These are phyloP conservation scores for Aspergillus floridensis DNA, from an alignment of 2,329 filamentous ascomycete species.

Conservation along the genomic window DNA sequence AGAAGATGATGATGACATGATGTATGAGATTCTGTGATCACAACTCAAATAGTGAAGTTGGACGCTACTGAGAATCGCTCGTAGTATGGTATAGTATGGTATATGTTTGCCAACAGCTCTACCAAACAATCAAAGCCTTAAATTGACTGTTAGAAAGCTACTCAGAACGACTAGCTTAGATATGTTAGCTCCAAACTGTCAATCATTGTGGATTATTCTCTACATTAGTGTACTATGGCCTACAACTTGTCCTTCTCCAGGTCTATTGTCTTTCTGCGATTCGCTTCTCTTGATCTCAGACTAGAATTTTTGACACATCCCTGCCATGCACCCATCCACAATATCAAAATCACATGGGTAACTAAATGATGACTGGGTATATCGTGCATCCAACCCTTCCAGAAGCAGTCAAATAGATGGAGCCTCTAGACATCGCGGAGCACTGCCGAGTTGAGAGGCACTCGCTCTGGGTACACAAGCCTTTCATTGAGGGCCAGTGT, in stretches of 20 bases:
- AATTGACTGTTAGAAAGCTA: not conserved
- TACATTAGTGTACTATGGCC: not conserved
- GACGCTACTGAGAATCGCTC: too few relatives aligned
- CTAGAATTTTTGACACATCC: not conserved
- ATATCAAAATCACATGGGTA: not conserved
- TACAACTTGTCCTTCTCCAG: not conserved
- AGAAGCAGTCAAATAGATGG: not conserved
- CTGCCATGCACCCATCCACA: not conserved
- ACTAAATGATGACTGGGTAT: not conserved
- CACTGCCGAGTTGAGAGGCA: not conserved
- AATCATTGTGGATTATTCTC: not conserved
- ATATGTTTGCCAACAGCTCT: too few relatives aligned
- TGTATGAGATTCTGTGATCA: too few relatives aligned
- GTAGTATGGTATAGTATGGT: too few relatives aligned
- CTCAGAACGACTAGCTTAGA: not conserved
- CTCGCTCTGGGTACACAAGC: not conserved
- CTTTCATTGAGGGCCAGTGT: not conserved
- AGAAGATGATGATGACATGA: not conserved
- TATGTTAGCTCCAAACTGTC: not conserved
- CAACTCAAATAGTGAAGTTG: too few relatives aligned
- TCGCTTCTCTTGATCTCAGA: not conserved
- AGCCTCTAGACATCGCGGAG: not conserved
- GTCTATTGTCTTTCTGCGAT: not conserved
- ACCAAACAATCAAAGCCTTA: not conserved
- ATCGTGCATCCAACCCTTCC: not conserved